Percentiles rank a stretch among this genome's conserved stretches.
phyloP scores from a whole-genome alignment of 345 rosid genomes.

The Eucalyptus urophylla region DNA sequence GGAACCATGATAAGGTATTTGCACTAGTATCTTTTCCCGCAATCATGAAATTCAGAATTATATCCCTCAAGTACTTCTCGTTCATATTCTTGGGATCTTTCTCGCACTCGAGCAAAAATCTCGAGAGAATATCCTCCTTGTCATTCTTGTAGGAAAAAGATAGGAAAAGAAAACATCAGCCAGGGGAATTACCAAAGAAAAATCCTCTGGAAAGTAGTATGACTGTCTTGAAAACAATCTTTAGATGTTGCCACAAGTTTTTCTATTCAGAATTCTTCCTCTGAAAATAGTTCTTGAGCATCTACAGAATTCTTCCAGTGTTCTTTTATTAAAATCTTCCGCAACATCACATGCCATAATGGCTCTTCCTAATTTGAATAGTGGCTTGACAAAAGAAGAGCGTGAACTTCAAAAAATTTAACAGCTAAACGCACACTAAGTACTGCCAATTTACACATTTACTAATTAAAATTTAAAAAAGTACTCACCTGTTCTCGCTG shows the following conservation, averaged over 20 bases:
- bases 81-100: slow-evolving; percentile 48
- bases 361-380: not conserved
- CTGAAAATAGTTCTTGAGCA: not conserved
- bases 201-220: not conserved
- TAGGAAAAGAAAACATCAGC: not conserved
- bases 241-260: not conserved
- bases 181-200: not conserved
- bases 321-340: not conserved
- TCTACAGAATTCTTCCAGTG: not conserved
- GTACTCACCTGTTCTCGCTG: slow-evolving; percentile 15
- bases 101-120: slow-evolving; percentile 47
- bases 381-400: not conserved
- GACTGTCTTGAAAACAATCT: not conserved
- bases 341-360: not conserved
- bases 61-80: slow-evolving; percentile 62
- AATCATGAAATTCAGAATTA: slow-evolving; percentile 52
- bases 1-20: slow-evolving; percentile 54
- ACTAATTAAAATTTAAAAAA: not conserved
- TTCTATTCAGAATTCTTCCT: not conserved
- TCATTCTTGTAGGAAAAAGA: slow-evolving; percentile 11
- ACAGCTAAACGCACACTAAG: not conserved
- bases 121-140: slow-evolving; percentile 60
- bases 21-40: slow-evolving; percentile 80
- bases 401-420: not conserved
- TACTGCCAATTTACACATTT: not conserved